phyloP scores from a whole-genome alignment of 164 flowering plant species.

The Aristolochia fimbriata region DNA sequence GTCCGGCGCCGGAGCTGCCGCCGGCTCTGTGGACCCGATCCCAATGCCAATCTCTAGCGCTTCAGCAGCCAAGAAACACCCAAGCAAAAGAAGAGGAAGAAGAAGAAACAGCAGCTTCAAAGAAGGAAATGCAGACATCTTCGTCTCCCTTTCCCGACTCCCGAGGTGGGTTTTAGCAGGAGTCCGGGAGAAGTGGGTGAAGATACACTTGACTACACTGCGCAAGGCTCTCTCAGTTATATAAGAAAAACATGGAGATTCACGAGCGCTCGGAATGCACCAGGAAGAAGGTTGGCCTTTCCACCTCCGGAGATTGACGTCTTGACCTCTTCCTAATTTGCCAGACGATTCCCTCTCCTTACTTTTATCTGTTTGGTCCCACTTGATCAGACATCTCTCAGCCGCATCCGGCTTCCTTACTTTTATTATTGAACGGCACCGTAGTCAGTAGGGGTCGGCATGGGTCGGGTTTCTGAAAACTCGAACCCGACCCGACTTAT shows the following conservation, averaged over 20 bases:
- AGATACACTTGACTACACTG: too few species aligned
- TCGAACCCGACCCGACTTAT: too few species aligned
- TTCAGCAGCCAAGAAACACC: neutral
- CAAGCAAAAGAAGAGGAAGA: neutral
- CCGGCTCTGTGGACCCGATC: slow-evolving; percentile 8
- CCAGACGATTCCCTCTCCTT: neutral
- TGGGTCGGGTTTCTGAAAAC: too few species aligned
- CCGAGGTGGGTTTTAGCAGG: neutral
- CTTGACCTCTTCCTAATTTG: neutral
- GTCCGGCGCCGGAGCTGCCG: neutral
- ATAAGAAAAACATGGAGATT: neutral
- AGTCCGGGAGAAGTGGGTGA: neutral
- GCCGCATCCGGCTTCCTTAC: too few species aligned
- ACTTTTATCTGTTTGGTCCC: too few species aligned
- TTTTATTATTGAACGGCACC: too few species aligned
- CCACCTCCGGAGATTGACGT: neutral
- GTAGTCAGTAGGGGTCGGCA: too few species aligned
- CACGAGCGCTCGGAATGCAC: neutral
- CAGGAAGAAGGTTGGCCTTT: neutral
- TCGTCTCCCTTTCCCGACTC: too few species aligned
- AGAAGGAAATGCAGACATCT: neutral
- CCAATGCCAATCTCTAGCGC: slow-evolving; percentile 8
- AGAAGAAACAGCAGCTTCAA: neutral
- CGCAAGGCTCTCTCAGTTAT: neutral
- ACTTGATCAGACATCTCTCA: too few species aligned